These are phyloP conservation scores for Neofusicoccum ribis DNA, from an alignment of 2,329 filamentous ascomycete genomes.

Conservation along the genomic window DNA sequence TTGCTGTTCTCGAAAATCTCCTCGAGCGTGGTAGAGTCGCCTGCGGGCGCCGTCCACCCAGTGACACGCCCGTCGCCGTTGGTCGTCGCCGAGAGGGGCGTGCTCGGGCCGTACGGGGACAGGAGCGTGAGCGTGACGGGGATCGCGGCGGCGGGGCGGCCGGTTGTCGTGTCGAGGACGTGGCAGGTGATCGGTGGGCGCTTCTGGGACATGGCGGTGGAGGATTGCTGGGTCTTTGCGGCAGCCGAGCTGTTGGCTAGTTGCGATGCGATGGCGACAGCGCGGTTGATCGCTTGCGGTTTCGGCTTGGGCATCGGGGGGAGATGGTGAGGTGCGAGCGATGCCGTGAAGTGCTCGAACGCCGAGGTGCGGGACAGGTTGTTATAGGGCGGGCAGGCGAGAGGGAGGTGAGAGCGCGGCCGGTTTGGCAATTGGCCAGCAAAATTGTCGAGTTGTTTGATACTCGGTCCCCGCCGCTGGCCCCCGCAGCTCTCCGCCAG, in stretches of 20 bases:
- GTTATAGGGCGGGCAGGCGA: not conserved
- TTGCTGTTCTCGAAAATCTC: constrained; percentile 19
- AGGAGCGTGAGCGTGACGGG: constrained; percentile 62
- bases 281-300: constrained; percentile 14
- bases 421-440: constrained; percentile 1
- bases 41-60: constrained; percentile 52
- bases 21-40: constrained; percentile 16
- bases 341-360: not conserved
- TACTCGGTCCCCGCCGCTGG: constrained; percentile 13
- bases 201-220: constrained; percentile 17
- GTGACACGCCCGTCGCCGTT: constrained; percentile 75
- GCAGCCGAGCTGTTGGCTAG: constrained; percentile 9
- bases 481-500: constrained; percentile 12
- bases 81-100: constrained; percentile 49
- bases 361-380: not conserved
- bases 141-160: constrained; percentile 66
- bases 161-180: constrained; percentile 78
- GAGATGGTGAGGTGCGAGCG: not conserved
- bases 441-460: not conserved
- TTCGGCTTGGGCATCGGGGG: constrained; percentile 14
- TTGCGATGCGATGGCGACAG: constrained; percentile 10
- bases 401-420: not conserved
- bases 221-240: not conserved
- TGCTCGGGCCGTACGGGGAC: constrained; percentile 35
- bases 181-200: constrained; percentile 74